Evolutionary conservation across 495 filamentous ascomycete species (phyloP).

Genomic region (Penicillium daleae): DNA sequence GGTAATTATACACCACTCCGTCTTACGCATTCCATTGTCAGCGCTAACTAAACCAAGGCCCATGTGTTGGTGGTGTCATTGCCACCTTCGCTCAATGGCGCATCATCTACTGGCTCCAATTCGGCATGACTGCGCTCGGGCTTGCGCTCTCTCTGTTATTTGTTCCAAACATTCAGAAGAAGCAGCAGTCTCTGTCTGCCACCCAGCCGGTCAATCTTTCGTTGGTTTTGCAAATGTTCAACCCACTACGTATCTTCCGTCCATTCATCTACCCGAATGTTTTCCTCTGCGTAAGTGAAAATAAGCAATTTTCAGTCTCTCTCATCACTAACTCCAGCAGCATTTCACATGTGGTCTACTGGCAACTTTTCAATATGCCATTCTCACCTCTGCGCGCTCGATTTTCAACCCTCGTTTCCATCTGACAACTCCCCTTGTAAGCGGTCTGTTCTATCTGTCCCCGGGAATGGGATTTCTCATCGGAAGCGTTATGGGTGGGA

Average conservation of each 20-base stretch:
- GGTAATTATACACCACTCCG: slow-evolving; percentile 38
- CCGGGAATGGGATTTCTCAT: slow-evolving; percentile 71
- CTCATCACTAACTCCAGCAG: slow-evolving; percentile 24
- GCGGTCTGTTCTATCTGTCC: slow-evolving; percentile 76
- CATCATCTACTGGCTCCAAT: slow-evolving; percentile 63
- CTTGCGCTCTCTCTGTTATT: slow-evolving; percentile 43
- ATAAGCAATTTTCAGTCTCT: background rate
- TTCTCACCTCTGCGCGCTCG: slow-evolving; percentile 73
- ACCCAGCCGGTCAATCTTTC: slow-evolving; percentile 10
- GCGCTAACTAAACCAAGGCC: slow-evolving; percentile 32
- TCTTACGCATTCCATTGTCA: background rate
- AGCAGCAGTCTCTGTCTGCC: slow-evolving; percentile 3
- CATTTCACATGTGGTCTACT: slow-evolving; percentile 65
- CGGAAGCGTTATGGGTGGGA: slow-evolving; percentile 71
- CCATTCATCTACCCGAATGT: slow-evolving; percentile 47
- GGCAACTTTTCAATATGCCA: slow-evolving; percentile 71
- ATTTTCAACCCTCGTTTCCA: slow-evolving; percentile 75
- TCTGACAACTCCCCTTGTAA: slow-evolving; percentile 67
- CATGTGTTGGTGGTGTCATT: slow-evolving; percentile 55
- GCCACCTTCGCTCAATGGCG: slow-evolving; percentile 61
- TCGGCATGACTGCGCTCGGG: slow-evolving; percentile 51
- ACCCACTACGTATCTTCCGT: slow-evolving; percentile 42
- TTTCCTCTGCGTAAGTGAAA: slow-evolving; percentile 40
- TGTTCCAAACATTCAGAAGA: slow-evolving; percentile 38
- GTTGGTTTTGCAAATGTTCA: slow-evolving; percentile 37